Conservation (phyloP, 352 stramenopile genomes). For the Globisporangium recalcitrans region DNA sequence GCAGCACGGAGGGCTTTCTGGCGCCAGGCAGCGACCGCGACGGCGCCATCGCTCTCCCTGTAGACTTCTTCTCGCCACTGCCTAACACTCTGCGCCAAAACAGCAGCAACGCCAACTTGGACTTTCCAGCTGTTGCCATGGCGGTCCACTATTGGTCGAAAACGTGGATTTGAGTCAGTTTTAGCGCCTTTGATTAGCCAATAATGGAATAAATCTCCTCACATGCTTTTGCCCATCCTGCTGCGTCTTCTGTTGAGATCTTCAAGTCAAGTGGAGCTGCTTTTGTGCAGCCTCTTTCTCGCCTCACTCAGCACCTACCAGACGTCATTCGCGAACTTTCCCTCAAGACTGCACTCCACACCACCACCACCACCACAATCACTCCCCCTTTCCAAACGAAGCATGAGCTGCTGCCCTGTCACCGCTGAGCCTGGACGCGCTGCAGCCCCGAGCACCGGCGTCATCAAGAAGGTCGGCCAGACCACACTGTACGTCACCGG, state of each 20-base stretch:
- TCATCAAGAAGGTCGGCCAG: slow-evolving; percentile 61
- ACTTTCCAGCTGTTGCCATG: slow-evolving; percentile 14
- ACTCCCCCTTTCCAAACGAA: too few species aligned
- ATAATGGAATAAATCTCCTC: background rate
- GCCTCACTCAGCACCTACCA: background rate
- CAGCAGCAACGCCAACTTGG: background rate
- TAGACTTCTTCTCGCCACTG: slow-evolving; percentile 36
- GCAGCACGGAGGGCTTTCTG: slow-evolving; percentile 22
- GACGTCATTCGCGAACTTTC: slow-evolving; percentile 4
- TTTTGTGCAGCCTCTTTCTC: background rate
- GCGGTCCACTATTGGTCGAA: slow-evolving; percentile 47
- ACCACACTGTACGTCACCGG: slow-evolving; percentile 74
- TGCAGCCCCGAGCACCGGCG: slow-evolving; percentile 34
- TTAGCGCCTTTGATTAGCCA: background rate
- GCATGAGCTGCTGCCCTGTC: slow-evolving; percentile 74
- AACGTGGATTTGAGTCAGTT: slow-evolving; percentile 25
- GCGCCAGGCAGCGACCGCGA: slow-evolving; percentile 10
- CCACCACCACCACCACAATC: background rate
- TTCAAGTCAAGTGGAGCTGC: background rate
- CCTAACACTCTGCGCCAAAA: slow-evolving; percentile 22
- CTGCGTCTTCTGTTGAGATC: background rate
- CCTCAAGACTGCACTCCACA: background rate
- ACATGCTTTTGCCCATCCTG: background rate
- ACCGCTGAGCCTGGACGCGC: slow-evolving; percentile 53
- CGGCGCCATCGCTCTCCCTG: slow-evolving; percentile 26